phyloP scores from a whole-genome alignment of 2,329 filamentous ascomycete species.

The Macroventuria anomochaeta region DNA sequence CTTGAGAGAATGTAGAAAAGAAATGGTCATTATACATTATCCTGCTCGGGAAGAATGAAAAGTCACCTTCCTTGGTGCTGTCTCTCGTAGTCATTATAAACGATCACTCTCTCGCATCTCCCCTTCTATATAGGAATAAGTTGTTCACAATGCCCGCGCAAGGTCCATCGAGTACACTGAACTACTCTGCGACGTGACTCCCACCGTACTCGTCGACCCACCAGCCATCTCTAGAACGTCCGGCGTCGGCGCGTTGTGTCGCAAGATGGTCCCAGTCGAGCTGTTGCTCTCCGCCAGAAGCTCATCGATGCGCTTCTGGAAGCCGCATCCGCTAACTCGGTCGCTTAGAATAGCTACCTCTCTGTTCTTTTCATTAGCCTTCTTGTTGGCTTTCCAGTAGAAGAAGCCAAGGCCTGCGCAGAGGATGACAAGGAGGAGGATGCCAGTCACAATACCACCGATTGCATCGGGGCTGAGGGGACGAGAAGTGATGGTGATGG shows the following conservation, averaged over 20 bases:
- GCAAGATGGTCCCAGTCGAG: not conserved
- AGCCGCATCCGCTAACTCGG: slow-evolving; percentile 9
- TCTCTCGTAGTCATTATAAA: too few relatives aligned
- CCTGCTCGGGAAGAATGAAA: not conserved
- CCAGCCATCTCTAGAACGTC: not conserved
- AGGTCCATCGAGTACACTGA: slow-evolving; percentile 1
- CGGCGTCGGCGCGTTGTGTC: not conserved
- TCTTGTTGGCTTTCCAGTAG: slow-evolving; percentile 14
- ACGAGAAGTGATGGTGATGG: not conserved
- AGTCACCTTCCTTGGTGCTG: not conserved
- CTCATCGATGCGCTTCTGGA: slow-evolving; percentile 14
- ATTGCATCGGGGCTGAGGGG: not conserved
- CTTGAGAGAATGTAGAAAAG: too few relatives aligned
- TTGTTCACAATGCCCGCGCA: not conserved
- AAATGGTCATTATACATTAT: not conserved
- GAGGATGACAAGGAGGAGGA: slow-evolving; percentile 1
- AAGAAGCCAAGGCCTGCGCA: slow-evolving; percentile 1
- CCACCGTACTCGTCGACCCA: not conserved
- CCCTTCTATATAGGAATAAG: too few relatives aligned
- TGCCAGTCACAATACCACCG: not conserved
- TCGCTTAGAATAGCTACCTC: slow-evolving; percentile 17
- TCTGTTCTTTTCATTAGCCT: slow-evolving; percentile 7
- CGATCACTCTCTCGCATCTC: too few relatives aligned
- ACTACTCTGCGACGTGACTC: not conserved
- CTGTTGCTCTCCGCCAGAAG: slow-evolving; percentile 1